Evolutionary conservation across 257 asterid species (phyloP), one percentile per base, ranked within the genome.

Genomic region (Ilex aquifolium): DNA sequence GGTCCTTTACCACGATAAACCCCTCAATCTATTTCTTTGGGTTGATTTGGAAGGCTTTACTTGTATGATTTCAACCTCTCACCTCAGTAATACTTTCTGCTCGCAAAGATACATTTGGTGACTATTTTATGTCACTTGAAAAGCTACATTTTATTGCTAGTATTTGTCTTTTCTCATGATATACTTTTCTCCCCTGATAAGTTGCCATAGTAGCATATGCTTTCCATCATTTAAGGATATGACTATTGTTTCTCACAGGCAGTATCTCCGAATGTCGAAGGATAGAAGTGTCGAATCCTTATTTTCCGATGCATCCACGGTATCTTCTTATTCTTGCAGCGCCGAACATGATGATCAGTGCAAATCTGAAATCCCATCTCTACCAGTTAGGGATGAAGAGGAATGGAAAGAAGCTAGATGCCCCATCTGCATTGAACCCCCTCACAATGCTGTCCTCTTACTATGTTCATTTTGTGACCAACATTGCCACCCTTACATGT

Each of bases 341-440:
- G 65, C 75, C 40, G 82, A 81, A 67, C 59, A 61, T 55, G 44
- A 80, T 9, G 77, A 72, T 36, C 31, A 46, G 53, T 57, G 60
- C 12, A 69, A 65, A 32, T 52, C 60, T 13, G 70, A 63, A 32
- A 75, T 66, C 46, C 60, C 73, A 30, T 72, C 52, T 46, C 70
- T 78, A 57, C 70, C 59, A 13, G 72, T 57, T 36, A 79, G 80
- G 59, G 76, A 78, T 64, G 74, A 79, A 67, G 76, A 31, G 31
- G 95, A 82, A 71, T 85, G 92, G 90, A 83, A 90, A 67, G 95
- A 90, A 66, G 76, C 77, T 31, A 74, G 82, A 27, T 90, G 97
- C 80, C 82, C 95, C 58, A 80, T 85, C 56, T 90, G 90, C 67
- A 75, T 87, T 77, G 95, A 87, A 60, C 79, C 80, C 52, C 95